Evolutionary conservation across 495 filamentous ascomycete species (phyloP), one percentile per base, ranked within the genome.

Genomic region (Daldinia decipiens): DNA sequence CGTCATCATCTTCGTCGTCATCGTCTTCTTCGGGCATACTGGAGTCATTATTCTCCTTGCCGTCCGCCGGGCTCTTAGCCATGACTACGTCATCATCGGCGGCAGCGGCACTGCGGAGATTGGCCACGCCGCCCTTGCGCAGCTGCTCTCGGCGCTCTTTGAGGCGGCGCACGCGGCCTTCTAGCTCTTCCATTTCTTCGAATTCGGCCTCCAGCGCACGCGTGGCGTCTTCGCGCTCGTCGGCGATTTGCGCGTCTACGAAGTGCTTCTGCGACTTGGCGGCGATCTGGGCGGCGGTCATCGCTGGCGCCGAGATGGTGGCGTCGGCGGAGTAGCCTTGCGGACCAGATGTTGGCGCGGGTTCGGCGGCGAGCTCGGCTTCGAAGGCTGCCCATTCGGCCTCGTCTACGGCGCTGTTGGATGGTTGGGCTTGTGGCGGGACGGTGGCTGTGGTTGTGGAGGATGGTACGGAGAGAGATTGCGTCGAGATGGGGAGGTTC

Each of bases 351-450:
- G 43, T 8, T 50, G 58, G 55, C 17, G 75, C 63, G 43, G 86
- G 36, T 7, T 38, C 86, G 21, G 85, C 86, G 5, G 87, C 87
- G 12, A 97, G 87, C 26, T 97, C 94, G 15, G 93, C 91, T 79
- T 97, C 92, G 75, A 97, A 97, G 47, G 92, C 92, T 0, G 92
- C 93, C 92, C 94, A 96, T 78, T 94, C 92, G 57, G 91, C 89
- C 72, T 97, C 94, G 76, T 94, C 88, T 5, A 96, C 80, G 59
- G 65, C 62, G 74, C 74, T 50, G 29, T 54, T 60, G 15, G 62
- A 34, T 17, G 74, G 29, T 51, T 70, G 47, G 24, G 53, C 34
- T 17, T 6, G 17, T 3, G 12, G 40, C 1, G 40, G 13, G 27
- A 60, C 45, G 45, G 57, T 32, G 40, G 67, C 26, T 24, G 66